phyloP scores from a whole-genome alignment of 768 basidiomycete species.

The Pisolithus marmoratus region DNA sequence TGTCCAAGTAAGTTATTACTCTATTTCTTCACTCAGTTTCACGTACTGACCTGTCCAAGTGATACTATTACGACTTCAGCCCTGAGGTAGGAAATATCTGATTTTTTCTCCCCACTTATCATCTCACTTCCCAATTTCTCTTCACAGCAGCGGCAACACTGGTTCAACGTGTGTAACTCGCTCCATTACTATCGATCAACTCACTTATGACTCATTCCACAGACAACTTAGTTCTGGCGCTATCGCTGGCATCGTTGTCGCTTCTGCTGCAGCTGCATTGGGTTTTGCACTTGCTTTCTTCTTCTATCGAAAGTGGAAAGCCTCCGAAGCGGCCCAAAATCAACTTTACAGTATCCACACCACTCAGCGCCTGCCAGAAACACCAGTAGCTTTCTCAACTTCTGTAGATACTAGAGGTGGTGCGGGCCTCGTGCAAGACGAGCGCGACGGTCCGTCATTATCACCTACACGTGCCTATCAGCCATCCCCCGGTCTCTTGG shows the following conservation, averaged over 20 bases:
- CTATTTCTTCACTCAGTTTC: too few relatives aligned
- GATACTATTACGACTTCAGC: too few relatives aligned
- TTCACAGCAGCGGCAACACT: not conserved
- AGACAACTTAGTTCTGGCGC: constrained; percentile 18
- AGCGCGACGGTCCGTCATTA: not conserved
- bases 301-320: constrained; percentile 27
- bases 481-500: too few relatives aligned
- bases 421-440: constrained; percentile 6
- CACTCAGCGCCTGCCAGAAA: constrained; percentile 1
- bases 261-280: constrained; percentile 8
- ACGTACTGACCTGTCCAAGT: too few relatives aligned
- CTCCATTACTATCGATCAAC: not conserved
- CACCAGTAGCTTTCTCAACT: constrained; percentile 15
- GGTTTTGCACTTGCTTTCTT: constrained; percentile 12
- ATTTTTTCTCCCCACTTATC: too few relatives aligned
- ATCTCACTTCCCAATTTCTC: not conserved
- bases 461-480: too few relatives aligned
- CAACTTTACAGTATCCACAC: constrained; percentile 9
- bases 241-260: constrained; percentile 18
- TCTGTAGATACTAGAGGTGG: constrained; percentile 15
- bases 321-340: constrained; percentile 10
- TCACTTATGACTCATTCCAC: not conserved
- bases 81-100: too few relatives aligned
- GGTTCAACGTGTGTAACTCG: constrained; percentile 10
- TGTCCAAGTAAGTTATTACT: too few relatives aligned